Evolutionary conservation across 345 rosid genomes (phyloP).

Genomic region (Moringa oleifera): DNA sequence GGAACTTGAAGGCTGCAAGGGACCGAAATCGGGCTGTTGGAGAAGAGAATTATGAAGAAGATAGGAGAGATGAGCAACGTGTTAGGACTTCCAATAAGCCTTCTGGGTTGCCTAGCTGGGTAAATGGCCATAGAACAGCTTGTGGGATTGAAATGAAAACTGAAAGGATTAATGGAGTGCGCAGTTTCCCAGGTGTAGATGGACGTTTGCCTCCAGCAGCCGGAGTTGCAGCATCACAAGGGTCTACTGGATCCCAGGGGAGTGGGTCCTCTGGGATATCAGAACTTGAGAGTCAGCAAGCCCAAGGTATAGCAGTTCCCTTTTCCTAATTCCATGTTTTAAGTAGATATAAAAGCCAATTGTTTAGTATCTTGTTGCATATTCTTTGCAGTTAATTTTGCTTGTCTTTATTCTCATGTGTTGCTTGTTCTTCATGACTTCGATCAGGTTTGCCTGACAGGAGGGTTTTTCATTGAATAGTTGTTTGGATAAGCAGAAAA

Average conservation of each 20-base stretch:
- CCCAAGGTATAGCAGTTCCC: constrained; percentile 40
- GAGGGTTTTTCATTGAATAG: too few species aligned
- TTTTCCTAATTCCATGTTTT: background rate
- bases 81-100: background rate
- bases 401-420: too few species aligned
- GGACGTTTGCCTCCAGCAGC: constrained; percentile 7
- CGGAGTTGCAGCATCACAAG: constrained; percentile 24
- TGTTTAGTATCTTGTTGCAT: too few species aligned
- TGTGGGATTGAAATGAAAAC: constrained; percentile 6
- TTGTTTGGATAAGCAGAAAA: background rate
- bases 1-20: constrained; percentile 29
- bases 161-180: background rate
- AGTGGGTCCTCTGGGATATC: constrained; percentile 59
- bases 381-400: too few species aligned
- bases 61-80: constrained; percentile 13
- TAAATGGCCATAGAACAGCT: constrained; percentile 15
- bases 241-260: constrained; percentile 52
- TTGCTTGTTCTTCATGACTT: background rate
- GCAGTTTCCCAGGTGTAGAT: constrained; percentile 7
- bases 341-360: background rate
- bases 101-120: constrained; percentile 8
- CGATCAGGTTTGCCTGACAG: background rate
- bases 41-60: constrained; percentile 29
- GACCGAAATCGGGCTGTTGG: constrained; percentile 16
- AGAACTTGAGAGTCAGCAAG: constrained; percentile 40